Evolutionary conservation across 345 rosid genomes (phyloP).

Genomic region (Trapa bicornis): DNA sequence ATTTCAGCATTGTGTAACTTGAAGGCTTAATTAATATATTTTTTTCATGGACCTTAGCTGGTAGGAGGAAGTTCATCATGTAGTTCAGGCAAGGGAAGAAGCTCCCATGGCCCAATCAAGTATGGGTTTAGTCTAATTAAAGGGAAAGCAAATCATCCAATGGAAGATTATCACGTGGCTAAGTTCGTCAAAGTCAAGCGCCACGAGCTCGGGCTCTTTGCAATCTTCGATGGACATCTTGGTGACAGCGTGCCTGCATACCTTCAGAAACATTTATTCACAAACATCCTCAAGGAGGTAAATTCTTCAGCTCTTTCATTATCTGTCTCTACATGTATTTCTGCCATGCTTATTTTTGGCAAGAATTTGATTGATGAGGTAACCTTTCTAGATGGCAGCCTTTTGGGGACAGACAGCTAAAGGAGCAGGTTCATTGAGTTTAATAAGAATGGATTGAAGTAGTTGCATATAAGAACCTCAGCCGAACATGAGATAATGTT

Average conservation of each 20-base stretch:
- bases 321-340: not conserved
- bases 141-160: constrained; percentile 72
- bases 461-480: too few relatives aligned
- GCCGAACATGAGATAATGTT: too few relatives aligned
- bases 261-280: constrained; percentile 50
- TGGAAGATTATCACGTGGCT: constrained; percentile 71
- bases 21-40: not conserved
- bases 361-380: not conserved
- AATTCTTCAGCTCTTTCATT: not conserved
- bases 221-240: constrained; percentile 63
- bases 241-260: constrained; percentile 68
- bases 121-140: constrained; percentile 52
- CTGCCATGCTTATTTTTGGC: too few relatives aligned
- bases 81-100: constrained; percentile 54
- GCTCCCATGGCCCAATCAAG: constrained; percentile 31
- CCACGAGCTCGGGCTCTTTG: constrained; percentile 57
- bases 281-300: constrained; percentile 51
- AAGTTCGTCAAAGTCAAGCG: constrained; percentile 33
- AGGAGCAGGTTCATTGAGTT: not conserved
- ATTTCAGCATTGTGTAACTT: not conserved
- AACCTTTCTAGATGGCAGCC: not conserved
- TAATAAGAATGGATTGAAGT: not conserved
- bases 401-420: not conserved
- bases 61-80: constrained; percentile 32
- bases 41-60: constrained; percentile 20